Base-by-base conservation (phyloP, 2,329 filamentous ascomycete genomes). In the Cryphonectria nitschkei region DNA sequence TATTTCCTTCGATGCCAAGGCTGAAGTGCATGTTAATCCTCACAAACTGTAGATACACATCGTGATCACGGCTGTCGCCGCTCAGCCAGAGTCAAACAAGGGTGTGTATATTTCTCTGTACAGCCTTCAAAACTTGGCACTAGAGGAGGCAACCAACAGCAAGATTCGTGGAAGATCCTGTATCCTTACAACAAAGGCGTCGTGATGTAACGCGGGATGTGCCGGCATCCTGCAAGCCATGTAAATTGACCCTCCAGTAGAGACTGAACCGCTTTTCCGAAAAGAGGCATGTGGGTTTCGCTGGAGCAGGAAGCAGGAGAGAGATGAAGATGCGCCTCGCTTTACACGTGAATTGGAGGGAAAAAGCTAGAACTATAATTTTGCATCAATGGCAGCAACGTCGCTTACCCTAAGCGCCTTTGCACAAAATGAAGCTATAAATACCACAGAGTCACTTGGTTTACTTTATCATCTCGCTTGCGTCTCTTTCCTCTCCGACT, bases 121-220 rank as follows among this genome's bases (percentile, higher is more conserved):
- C 16, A 50, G 16, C 22, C 46, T 2, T 11, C 19, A n/a, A n/a
- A 11, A 8, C 22, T n/a, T 50, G 46, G 26, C 13, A 32, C 54
- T 34, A 58, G 29, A 34, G 29, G 26, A 58, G 29, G 26, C 29
- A 37, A 13, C 8, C 60, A 62, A 62, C 1, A 13, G 60, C 26
- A 8, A 39, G 60, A 62, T 62, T 62, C 60, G 60, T 62, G 60
- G 60, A 62, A 62, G 60, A 62, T 62, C 60, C 34, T 41, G 9
- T 9, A 4, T n/a, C 60, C 34, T 41, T 62, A 26, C 14, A 13
- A 60, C 2, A 60, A 13, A 41, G 46, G 8, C 26, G 2, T 22
- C 19, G 46, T 22, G 22, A 22, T n/a, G 34, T 41, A 26, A 34
- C 37, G 58, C 58, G 58, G 58, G 22, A 62, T 22, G 60, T 26